Evolutionary conservation across 805 yeast species (phyloP).

Genomic region (Metschnikowia dekortorum): DNA sequence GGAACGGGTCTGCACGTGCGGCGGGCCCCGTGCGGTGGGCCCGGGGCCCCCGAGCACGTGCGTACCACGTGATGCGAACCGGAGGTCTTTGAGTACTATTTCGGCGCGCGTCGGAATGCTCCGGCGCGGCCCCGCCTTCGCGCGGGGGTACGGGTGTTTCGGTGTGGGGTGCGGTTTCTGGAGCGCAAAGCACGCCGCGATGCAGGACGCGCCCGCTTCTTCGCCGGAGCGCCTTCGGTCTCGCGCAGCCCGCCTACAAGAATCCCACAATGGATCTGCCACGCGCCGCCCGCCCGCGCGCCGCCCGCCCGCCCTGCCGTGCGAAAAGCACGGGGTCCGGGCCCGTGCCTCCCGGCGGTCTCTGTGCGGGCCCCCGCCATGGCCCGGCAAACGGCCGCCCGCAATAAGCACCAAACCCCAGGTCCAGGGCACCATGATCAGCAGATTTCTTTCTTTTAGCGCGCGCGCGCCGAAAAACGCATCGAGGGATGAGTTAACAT

Average conservation of each 20-base stretch:
- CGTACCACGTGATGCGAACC: not conserved
- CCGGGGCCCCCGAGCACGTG: no score
- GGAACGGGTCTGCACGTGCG: no score
- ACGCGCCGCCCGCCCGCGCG: no score
- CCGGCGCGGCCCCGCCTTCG: not conserved
- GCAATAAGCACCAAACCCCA: not conserved
- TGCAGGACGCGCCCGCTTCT: not conserved
- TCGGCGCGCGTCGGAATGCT: not conserved
- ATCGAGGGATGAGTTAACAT: not conserved
- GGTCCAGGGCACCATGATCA: not conserved
- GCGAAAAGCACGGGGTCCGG: no score
- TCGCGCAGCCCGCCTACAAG: not conserved
- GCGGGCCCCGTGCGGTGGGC: no score
- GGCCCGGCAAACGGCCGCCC: not conserved
- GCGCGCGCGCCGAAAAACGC: not conserved
- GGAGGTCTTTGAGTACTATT: no score
- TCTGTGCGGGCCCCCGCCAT: not conserved
- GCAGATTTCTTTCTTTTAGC: not conserved
- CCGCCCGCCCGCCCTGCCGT: no score
- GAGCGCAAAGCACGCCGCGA: not conserved
- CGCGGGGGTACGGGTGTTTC: not conserved
- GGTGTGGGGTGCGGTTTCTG: not conserved
- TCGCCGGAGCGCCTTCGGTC: not conserved
- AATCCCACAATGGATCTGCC: not conserved
- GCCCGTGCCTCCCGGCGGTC: no score